phyloP scores from a whole-genome alignment of 805 yeast genomes.

The Vanderwaltozyma verrucispora region DNA sequence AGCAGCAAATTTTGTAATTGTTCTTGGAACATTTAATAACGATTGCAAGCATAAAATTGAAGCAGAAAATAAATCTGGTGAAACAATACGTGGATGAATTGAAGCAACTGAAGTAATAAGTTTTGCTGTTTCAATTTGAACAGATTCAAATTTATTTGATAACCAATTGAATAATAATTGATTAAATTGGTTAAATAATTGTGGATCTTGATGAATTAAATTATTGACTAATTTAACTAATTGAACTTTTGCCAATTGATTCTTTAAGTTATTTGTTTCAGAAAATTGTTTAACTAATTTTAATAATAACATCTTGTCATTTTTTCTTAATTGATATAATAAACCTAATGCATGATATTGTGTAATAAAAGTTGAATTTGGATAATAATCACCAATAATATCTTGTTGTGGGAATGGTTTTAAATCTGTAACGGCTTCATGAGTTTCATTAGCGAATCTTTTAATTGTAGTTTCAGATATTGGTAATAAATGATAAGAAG shows the following conservation, averaged over 20 bases:
- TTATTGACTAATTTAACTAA: constrained; percentile 73
- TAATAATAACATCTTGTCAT: constrained; percentile 88
- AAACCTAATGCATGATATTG: constrained; percentile 96
- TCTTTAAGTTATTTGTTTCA: constrained; percentile 52
- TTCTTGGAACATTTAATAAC: constrained; percentile 77
- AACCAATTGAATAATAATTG: constrained; percentile 59
- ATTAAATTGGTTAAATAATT: constrained; percentile 36
- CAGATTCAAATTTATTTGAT: constrained; percentile 76
- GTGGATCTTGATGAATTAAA: constrained; percentile 61
- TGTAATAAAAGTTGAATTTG: constrained; percentile 67
- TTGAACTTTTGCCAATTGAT: constrained; percentile 77
- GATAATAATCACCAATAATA: constrained; percentile 36
- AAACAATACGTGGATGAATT: constrained; percentile 43
- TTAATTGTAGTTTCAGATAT: constrained; percentile 86
- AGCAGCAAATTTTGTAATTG: constrained; percentile 86
- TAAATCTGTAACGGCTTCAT: constrained; percentile 60
- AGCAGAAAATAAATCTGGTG: constrained; percentile 53
- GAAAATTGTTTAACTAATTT: constrained; percentile 76
- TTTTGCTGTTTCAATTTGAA: constrained; percentile 86
- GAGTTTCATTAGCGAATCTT: constrained; percentile 89
- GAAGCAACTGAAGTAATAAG: constrained; percentile 35
- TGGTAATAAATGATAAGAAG: constrained; percentile 83
- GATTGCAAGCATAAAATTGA: constrained; percentile 69
- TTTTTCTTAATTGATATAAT: constrained; percentile 76
- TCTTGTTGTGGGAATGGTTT: constrained; percentile 33